A percentile compares a stretch with the other conserved stretches of the same genome.
Conservation (phyloP, 805 yeast species). For the Clavispora santaluciae region DNA sequence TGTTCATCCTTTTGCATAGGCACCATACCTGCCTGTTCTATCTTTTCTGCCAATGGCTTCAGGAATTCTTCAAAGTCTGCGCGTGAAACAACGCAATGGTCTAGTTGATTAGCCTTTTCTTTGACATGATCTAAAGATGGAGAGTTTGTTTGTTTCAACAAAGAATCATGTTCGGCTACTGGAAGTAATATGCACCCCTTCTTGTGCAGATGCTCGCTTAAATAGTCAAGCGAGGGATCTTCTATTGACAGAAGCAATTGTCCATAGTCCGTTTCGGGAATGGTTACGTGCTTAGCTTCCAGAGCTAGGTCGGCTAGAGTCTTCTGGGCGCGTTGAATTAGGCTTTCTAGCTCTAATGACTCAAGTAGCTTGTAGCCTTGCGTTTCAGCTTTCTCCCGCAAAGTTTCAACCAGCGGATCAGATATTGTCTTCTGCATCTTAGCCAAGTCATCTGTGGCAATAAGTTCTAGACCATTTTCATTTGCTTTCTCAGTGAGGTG, state of each 20-base stretch:
- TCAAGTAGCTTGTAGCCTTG: conserved; percentile 5
- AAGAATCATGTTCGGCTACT: conserved; percentile 6
- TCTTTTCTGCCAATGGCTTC: conserved; percentile 8
- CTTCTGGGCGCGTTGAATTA: conserved; percentile 2
- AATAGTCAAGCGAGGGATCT: conserved; percentile 12
- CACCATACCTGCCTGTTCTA: conserved; percentile 8
- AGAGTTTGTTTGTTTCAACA: conserved; percentile 7
- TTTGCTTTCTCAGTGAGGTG: conserved; percentile 2
- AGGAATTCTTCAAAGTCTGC: neutral
- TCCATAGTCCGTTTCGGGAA: conserved; percentile 6
- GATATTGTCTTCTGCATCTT: neutral
- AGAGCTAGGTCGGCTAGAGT: conserved; percentile 7
- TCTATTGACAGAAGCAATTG: conserved; percentile 3
- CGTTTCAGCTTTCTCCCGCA: conserved; percentile 3
- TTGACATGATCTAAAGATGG: conserved; percentile 5
- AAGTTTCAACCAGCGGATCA: conserved; percentile 3
- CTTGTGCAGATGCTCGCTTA: conserved; percentile 5
- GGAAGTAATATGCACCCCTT: conserved; percentile 3
- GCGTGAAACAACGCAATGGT: neutral
- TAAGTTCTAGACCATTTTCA: neutral
- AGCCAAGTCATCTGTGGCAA: neutral
- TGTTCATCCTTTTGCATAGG: conserved; percentile 8
- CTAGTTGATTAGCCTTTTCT: conserved; percentile 3
- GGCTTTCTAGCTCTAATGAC: neutral
- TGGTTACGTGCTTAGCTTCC: conserved; percentile 4